Evolutionary conservation across 108 stramenopile genomes (phyloP).

Genomic region (Schizochytrium sp.): DNA sequence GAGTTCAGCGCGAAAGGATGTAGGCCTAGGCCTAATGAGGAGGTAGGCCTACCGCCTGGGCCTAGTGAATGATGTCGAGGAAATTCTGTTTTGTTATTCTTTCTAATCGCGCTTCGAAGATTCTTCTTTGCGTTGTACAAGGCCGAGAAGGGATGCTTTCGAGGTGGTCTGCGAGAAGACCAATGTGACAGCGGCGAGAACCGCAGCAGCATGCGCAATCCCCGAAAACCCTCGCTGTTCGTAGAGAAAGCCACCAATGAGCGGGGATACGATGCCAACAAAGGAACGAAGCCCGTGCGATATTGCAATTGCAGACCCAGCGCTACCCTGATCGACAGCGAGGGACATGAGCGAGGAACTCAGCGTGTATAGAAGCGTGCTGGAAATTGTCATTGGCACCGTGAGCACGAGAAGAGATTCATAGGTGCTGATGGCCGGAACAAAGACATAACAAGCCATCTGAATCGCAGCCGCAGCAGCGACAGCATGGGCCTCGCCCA

Average conservation of each 20-base stretch:
- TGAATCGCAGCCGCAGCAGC: neutral
- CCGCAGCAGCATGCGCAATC: neutral
- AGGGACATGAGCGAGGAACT: neutral
- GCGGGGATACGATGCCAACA: constrained; percentile 4
- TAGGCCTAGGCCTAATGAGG: no score
- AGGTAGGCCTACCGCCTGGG: no score
- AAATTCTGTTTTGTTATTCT: no score
- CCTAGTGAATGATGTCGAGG: no score
- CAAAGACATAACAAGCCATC: neutral
- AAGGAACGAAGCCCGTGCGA: neutral
- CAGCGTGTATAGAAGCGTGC: neutral
- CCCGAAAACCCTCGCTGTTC: neutral
- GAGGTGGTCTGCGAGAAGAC: neutral
- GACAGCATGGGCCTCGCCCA: neutral
- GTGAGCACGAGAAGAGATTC: neutral
- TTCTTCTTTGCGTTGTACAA: neutral
- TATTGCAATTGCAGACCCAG: neutral
- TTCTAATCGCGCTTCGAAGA: neutral
- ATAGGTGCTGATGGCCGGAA: neutral
- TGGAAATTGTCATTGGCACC: neutral
- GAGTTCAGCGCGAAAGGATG: no score
- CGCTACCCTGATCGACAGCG: neutral
- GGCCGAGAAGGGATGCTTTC: neutral
- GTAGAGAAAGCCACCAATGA: neutral
- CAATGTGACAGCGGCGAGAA: neutral